A percentile compares a stretch with the other conserved stretches of the same genome.
Conservation (phyloP, 139 green algal species). For the Chlamydomonas incerta region DNA sequence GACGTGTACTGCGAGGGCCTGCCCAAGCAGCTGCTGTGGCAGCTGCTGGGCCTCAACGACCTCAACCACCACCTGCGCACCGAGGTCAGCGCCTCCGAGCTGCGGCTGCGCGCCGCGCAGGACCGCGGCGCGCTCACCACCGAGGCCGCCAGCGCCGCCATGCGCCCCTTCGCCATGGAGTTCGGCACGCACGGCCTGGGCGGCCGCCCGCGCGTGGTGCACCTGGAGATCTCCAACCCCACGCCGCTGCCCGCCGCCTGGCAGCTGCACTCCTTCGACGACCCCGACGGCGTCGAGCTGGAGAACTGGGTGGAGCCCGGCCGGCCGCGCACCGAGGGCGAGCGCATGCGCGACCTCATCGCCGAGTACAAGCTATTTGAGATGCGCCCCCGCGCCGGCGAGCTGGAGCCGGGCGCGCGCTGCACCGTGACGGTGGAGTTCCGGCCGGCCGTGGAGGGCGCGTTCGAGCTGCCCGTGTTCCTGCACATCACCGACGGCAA, state of each 20-base stretch:
- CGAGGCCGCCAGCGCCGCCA: conserved; percentile 35
- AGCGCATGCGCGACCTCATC: conserved; percentile 66
- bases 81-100: conserved; percentile 44
- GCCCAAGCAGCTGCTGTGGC: conserved; percentile 63
- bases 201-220: conserved; percentile 21
- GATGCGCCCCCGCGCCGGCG: conserved; percentile 58
- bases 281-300: conserved; percentile 67
- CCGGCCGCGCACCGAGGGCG: conserved; percentile 57
- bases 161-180: conserved; percentile 63
- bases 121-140: conserved; percentile 58
- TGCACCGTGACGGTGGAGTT: conserved; percentile 48
- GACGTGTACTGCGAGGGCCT: conserved; percentile 56
- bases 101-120: conserved; percentile 35
- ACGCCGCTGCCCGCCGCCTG: conserved; percentile 54
- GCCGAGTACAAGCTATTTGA: conserved; percentile 72
- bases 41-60: conserved; percentile 50
- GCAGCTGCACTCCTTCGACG: conserved; percentile 70
- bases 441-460: conserved; percentile 50
- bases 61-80: conserved; percentile 68
- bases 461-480: conserved; percentile 70
- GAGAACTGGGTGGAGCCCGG: conserved; percentile 85
- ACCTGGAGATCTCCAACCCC: conserved; percentile 64
- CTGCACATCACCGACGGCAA: conserved; percentile 72
- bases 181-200: conserved; percentile 59
- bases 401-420: conserved; percentile 37